Evolutionary conservation across 2,329 filamentous ascomycete species (phyloP), one percentile per base, ranked within the genome.

Genomic region (Elsinoe arachidis): DNA sequence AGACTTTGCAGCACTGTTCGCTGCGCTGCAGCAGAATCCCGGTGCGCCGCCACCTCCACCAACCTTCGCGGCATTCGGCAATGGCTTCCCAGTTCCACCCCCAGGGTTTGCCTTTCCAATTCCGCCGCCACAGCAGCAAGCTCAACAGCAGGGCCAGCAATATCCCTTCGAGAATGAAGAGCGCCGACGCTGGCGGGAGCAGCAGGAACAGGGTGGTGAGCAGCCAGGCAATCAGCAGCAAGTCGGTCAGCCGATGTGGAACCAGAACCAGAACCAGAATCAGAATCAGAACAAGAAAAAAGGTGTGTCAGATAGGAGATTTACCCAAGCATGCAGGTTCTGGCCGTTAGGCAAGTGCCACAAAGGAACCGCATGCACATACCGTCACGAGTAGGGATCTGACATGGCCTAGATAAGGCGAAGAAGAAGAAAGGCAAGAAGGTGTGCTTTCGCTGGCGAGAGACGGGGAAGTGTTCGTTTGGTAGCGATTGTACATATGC

Each of bases 321-420:
- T 66, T 61, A 69, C 65, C 3, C 65, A 66, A 57, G 67, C 74
- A 9, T 82, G 80, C 67, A 73, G 74, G 58, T 82, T 77, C 66
- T 82, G 74, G 74, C 70, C 75, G 35, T 73, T 78, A 59, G 78
- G 78, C 11, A 76, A 74, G 62, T 81, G 79, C 64, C 69, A 74
- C 58, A 81, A 81, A 63, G 77, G 77, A 15, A 73, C 76, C 19
- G 70, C 75, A 39, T 79, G 77, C 66, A 78, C 76, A n/a, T 78
- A 73, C 64, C 68, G 74, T 57, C 76, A 79, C 58, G 75, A 77
- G 37, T 53, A 39, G 46, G 30, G 30, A 61, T 61, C 53, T 52
- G 53, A 35, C 53, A 23, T 41, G 34, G 17, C 23, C 51, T 17
- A 39, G 51, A 35, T 34, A 14, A 39, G 51, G 35, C 21, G 15